Base-by-base conservation (phyloP, 441 rosid species). In the Eruca vesicaria region DNA sequence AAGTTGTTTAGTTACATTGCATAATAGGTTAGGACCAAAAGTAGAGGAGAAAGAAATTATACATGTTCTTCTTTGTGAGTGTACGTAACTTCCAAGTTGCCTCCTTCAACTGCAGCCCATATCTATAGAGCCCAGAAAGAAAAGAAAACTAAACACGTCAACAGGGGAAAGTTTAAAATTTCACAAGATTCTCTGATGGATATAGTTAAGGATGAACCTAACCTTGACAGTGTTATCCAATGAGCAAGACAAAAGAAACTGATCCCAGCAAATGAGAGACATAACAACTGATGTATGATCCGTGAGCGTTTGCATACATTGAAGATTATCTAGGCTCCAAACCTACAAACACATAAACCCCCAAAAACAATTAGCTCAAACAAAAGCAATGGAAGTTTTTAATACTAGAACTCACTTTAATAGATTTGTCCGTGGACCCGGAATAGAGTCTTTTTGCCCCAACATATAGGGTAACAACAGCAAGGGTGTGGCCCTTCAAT, bases 261-360 rank as follows among this genome's bases (percentile, higher is more conserved):
- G 98, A 70, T 96, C 99, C 99, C 98, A 96, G 85, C 99, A 96
- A 69, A 96, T 94, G 72, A 96, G 89, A 55, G 98, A 96, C 98
- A 92, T 96, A 50, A 96, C 99, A 23, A 96, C 97, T 29, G 90
- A 79, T 71, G 88, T 85, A 73, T 96, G 99, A 52, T 84, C 97
- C 0, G 83, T 83, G 61, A 96, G 84, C 11, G 93, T 89, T 82
- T 96, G 99, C 69, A 96, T 73, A 72, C 99, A 92, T 66, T 96
- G 99, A 84, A 96, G 82, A 75, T 78, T 89, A 73, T 94, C 98
- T 41, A 96, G 87, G 81, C 85, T 92, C 99, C 99, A 96, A 20
- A 92, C 96, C 99, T 96, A 65, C 1, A 7, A 1, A 52, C 60
- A 76, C 14, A 28, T 15, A 77, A 33, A 12, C 19, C 11, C 50